Evolutionary conservation across 805 yeast species (phyloP), one percentile per base, ranked within the genome.

Genomic region (Kodamaea leandrae): DNA sequence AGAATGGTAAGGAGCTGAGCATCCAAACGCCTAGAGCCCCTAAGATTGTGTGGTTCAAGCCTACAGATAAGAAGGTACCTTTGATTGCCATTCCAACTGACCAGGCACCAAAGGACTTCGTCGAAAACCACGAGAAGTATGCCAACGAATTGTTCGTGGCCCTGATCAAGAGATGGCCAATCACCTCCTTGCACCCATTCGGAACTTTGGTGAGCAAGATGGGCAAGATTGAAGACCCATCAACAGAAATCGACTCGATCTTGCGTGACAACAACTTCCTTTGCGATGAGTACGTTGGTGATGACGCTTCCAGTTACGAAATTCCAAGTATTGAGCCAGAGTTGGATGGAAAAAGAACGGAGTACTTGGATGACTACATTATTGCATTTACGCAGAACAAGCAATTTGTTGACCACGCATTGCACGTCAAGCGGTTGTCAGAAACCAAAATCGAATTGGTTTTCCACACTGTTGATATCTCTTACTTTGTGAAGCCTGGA

Each of bases 41-140:
- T 24, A 93, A 93, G 60, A 93, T 93, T 70, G 97, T 93, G 24
- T 93, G 99, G 99, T 93, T 93, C 63, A 93, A 93, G 60, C 99
- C 99, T 27, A 90, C 96, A 1, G 99, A 93, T 61, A 93, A 93
- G 66, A 87, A 95, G 48, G 99, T 93, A 15, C 99, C 99, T 4
- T 73, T 93, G 49, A 90, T 93, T 69, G 99, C 99, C 12, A 93
- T 93, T 49, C 99, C 99, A 28, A 93, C 97, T 1, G 99, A 93
- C 55, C 96, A 93, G 62, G 99, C 96, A 0, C 99, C 99, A 24
- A 78, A 76, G 44, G 98, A 91, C 61, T 91, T 93, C 64, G 90
- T 93, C 32, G 96, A 89, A 52, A 89, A 88, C 52, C 95, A 89
- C 50, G 95, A 86, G 42, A 74, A 73, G 38, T 93, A 93, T 55